Conservation (phyloP, 2,329 filamentous ascomycete species). For the Hymenoscyphus albidus region DNA sequence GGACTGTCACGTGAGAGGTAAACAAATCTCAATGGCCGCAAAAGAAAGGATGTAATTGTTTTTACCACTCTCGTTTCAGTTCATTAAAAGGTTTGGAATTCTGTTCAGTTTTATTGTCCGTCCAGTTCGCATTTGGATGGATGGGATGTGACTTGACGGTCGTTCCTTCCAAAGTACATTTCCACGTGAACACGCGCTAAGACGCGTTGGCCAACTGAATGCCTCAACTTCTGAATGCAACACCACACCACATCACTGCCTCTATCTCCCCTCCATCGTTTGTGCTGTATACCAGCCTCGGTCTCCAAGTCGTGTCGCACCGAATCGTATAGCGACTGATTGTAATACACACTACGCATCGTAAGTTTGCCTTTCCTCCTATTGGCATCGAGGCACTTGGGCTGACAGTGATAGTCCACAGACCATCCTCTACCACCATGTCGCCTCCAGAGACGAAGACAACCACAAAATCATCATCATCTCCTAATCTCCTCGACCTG, state of each 20-base stretch:
- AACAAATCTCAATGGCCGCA: background rate
- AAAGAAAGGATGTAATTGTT: background rate
- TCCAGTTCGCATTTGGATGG: background rate
- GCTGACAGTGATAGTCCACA: background rate
- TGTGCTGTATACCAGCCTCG: background rate
- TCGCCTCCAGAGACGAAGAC: background rate
- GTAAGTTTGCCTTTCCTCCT: background rate
- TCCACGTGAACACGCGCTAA: background rate
- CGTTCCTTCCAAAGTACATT: background rate
- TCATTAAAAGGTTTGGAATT: background rate
- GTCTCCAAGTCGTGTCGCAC: background rate
- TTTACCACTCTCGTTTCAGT: background rate
- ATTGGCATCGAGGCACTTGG: background rate
- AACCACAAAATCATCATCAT: background rate
- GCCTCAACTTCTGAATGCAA: background rate
- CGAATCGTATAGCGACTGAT: background rate
- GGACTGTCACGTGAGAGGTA: background rate
- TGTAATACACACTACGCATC: background rate
- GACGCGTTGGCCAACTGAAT: background rate
- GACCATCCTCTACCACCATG: background rate
- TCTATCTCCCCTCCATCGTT: background rate
- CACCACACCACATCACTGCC: background rate
- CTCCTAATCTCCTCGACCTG: background rate
- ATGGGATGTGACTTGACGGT: background rate
- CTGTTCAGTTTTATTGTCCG: background rate